These are phyloP conservation scores for Rhododendron vialii DNA, from an alignment of 148 eudicot species.

Conservation along the genomic window DNA sequence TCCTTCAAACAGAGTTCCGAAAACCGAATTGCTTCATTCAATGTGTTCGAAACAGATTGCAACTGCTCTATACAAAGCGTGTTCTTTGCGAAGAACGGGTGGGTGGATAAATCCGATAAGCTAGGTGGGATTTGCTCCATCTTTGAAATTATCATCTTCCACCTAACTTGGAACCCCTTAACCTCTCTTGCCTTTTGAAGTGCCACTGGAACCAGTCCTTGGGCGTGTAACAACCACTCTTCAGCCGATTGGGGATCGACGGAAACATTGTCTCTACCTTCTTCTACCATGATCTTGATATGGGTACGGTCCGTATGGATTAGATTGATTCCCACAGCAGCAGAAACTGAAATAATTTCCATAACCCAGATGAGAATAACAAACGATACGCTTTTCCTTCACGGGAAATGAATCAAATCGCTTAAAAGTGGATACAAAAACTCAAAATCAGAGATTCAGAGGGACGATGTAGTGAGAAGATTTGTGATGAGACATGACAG, in stretches of 20 bases:
- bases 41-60: conserved; percentile 63
- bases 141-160: conserved; percentile 79
- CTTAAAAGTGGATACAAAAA: background rate
- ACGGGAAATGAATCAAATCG: background rate
- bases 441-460: background rate
- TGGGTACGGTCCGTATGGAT: background rate
- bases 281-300: conserved; percentile 61
- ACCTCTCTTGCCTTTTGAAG: conserved; percentile 58
- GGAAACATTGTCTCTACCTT: conserved; percentile 21
- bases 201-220: conserved; percentile 61
- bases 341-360: conserved; percentile 12
- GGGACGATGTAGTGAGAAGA: conserved; percentile 10
- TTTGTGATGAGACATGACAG: background rate
- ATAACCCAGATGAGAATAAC: conserved; percentile 18
- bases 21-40: conserved; percentile 53
- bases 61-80: conserved; percentile 81
- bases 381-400: background rate
- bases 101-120: conserved; percentile 80
- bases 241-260: conserved; percentile 40
- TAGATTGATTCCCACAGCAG: conserved; percentile 12
- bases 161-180: conserved; percentile 68
- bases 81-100: conserved; percentile 87
- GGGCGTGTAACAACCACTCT: conserved; percentile 63
- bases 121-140: conserved; percentile 70
- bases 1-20: conserved; percentile 61